Percentiles rank a stretch among this genome's conserved stretches.
Conservation (phyloP, 2,329 filamentous ascomycete species). For the Neofusicoccum laricinum region DNA sequence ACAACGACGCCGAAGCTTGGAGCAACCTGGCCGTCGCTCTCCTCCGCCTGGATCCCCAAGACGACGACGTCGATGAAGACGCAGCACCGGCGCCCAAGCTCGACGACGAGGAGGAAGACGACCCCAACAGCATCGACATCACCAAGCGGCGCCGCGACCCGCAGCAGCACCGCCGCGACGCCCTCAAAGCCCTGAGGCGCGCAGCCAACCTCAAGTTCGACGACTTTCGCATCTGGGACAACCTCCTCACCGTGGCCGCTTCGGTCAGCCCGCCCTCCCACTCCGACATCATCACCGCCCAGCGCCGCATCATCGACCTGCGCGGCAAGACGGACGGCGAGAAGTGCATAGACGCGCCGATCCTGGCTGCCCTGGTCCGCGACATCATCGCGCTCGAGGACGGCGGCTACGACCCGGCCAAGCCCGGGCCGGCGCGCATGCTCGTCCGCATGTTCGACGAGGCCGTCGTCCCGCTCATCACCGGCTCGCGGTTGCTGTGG, state of each 20-base stretch:
- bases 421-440: constrained; percentile 55
- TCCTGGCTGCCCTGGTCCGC: constrained; percentile 69
- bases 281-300: constrained; percentile 70
- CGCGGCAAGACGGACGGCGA: constrained; percentile 67
- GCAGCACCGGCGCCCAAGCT: constrained; percentile 23
- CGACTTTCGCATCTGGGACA: constrained; percentile 95
- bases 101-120: constrained; percentile 37
- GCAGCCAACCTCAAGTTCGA: constrained; percentile 80
- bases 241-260: constrained; percentile 82
- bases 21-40: constrained; percentile 88
- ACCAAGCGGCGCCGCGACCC: constrained; percentile 43
- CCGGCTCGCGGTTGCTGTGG: constrained; percentile 74
- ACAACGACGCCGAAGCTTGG: constrained; percentile 89
- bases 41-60: constrained; percentile 62
- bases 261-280: constrained; percentile 74
- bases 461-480: constrained; percentile 78
- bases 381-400: constrained; percentile 59
- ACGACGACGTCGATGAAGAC: constrained; percentile 15
- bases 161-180: constrained; percentile 65
- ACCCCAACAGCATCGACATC: constrained; percentile 19
- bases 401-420: constrained; percentile 37
- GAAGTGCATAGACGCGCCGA: constrained; percentile 69
- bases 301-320: constrained; percentile 73
- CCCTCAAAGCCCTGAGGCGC: constrained; percentile 80
- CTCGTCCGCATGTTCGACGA: constrained; percentile 72